Evolutionary conservation across 768 basidiomycete species (phyloP), one percentile per base, ranked within the genome.

Genomic region (Pseudohyphozyma bogoriensis): DNA sequence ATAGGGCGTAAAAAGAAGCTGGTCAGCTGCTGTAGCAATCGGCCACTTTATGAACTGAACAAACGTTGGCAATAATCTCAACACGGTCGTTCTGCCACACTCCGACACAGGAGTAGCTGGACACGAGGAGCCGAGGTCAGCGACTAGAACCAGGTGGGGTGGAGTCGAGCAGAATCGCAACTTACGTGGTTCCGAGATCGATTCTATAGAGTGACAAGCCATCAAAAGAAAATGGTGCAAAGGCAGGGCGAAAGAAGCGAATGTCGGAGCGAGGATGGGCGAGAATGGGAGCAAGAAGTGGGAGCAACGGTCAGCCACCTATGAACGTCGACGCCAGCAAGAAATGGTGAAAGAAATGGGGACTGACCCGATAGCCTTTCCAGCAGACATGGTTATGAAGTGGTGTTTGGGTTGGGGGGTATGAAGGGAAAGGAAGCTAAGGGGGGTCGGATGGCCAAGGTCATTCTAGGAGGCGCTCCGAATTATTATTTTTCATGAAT

Each of bases 91-190:
- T 76, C 59, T 72, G 71, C 74, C 73, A 74, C 51, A 73, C 71
- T 69, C 76, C 74, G 65, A 76, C 76, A 72, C 75, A 76, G 26
- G 75, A 76, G 75, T 76, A 76, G 68, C 75, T 76, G 57, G 18
- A n/a, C 6, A 6, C 40, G n/a, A n/a, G n/a, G n/a, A n/a, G 61
- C 75, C 74, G 42, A 65, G 45, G 50, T 65, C 51, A 51, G 33
- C 33, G 10, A n/a, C 51, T 12, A 51, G 26, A 28, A n/a, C n/a
- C n/a, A n/a, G n/a, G n/a, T n/a, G n/a, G n/a, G n/a, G n/a, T n/a
- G n/a, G n/a, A n/a, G n/a, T n/a, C n/a, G n/a, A n/a, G n/a, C n/a
- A n/a, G n/a, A n/a, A n/a, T n/a, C n/a, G n/a, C n/a, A n/a, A n/a
- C n/a, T n/a, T n/a, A n/a, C n/a, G n/a, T n/a, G n/a, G 47, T 49